Evolutionary conservation across 257 asterid genomes (phyloP).

Genomic region (Cynanchum wilfordii): DNA sequence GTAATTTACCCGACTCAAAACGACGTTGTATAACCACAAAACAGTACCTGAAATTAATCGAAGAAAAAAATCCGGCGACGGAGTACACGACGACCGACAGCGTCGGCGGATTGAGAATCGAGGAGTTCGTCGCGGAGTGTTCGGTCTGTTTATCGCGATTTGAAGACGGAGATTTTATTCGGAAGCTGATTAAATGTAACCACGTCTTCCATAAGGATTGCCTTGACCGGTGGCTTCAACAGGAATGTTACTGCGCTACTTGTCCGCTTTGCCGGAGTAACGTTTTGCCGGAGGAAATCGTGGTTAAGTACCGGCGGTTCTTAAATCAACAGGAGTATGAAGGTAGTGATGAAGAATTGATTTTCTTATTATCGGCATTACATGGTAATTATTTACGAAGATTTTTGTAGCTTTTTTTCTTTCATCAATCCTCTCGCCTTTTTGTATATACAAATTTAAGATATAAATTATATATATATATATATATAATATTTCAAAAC

Average conservation of each 20-base stretch:
- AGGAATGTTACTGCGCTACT: slow-evolving; percentile 31
- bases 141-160: slow-evolving; percentile 48
- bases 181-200: slow-evolving; percentile 45
- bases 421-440: background rate
- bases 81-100: slow-evolving; percentile 4
- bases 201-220: slow-evolving; percentile 62
- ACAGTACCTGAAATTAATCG: slow-evolving; percentile 46
- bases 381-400: slow-evolving; percentile 42
- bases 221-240: slow-evolving; percentile 63
- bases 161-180: slow-evolving; percentile 52
- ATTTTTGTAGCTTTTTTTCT: slow-evolving; percentile 22
- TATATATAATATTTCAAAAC: background rate
- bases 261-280: slow-evolving; percentile 62
- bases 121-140: slow-evolving; percentile 28
- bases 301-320: slow-evolving; percentile 18
- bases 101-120: background rate
- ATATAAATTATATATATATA: background rate
- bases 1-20: slow-evolving; percentile 17
- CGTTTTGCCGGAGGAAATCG: slow-evolving; percentile 45
- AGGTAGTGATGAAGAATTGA: slow-evolving; percentile 45
- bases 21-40: slow-evolving; percentile 35
- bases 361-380: slow-evolving; percentile 39
- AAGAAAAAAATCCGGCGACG: slow-evolving; percentile 37
- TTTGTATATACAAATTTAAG: background rate
- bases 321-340: slow-evolving; percentile 17